Percentiles rank a stretch among this genome's conserved stretches.
Evolutionary conservation across 225 moss, liverwort and hornwort genomes (phyloP).

Genomic region (Sphagnum tenellum): DNA sequence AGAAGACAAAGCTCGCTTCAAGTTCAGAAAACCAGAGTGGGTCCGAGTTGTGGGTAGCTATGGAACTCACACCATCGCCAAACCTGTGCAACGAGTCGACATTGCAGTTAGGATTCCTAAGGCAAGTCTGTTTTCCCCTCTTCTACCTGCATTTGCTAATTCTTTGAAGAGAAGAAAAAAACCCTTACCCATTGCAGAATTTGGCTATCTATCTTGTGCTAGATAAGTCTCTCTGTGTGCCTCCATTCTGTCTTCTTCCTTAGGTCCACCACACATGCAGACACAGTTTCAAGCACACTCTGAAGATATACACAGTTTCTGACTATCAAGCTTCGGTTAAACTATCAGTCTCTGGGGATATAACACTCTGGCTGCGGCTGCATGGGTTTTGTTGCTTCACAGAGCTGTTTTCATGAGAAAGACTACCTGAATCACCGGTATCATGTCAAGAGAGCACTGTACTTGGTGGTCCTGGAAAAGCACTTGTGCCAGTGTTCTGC

Average conservation of each 20-base stretch:
- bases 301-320: no score
- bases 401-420: conserved; percentile 89
- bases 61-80: conserved; percentile 46
- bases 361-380: no score
- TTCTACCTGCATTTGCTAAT: no score
- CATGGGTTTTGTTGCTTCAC: conserved; percentile 4
- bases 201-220: no score
- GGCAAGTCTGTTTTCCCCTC: conserved; percentile 17
- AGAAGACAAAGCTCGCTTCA: conserved; percentile 49
- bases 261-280: no score
- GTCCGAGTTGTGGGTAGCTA: conserved; percentile 72
- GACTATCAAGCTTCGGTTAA: no score
- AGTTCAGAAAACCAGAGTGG: conserved; percentile 57
- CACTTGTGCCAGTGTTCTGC: conserved; percentile 31
- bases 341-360: no score
- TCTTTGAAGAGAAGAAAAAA: no score
- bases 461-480: conserved; percentile 51
- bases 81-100: conserved; percentile 63
- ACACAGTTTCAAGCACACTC: no score
- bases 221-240: no score
- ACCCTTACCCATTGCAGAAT: no score
- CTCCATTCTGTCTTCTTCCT: no score
- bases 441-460: conserved; percentile 70
- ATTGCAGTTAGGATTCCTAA: conserved; percentile 85
- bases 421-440: conserved; percentile 89